Evolutionary conservation across 495 filamentous ascomycete genomes (phyloP).

Genomic region (Patellaria atrata): DNA sequence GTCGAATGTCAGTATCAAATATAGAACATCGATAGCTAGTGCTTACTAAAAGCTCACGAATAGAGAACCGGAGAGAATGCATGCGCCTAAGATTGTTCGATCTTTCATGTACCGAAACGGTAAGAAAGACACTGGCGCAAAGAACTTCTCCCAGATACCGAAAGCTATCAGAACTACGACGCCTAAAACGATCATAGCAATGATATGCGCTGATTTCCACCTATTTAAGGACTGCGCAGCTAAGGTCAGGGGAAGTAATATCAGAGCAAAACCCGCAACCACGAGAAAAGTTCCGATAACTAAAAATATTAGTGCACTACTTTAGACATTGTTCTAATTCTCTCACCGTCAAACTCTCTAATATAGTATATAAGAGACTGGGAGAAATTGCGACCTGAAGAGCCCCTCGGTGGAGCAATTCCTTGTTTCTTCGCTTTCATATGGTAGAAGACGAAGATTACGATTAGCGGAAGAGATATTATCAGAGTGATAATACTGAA

Average conservation of each 20-base stretch:
- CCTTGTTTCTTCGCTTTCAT: constrained; percentile 21
- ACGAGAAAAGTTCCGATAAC: constrained; percentile 44
- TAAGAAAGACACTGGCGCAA: constrained; percentile 44
- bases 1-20: no score
- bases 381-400: constrained; percentile 31
- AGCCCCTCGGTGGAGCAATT: no score
- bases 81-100: constrained; percentile 52
- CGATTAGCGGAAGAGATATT: constrained; percentile 13
- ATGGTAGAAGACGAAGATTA: constrained; percentile 15
- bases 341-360: constrained; percentile 46
- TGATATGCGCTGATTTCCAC: constrained; percentile 40
- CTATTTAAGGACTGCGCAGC: constrained; percentile 30
- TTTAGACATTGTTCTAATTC: not conserved
- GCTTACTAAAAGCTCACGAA: constrained; percentile 54
- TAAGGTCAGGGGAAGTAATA: constrained; percentile 50
- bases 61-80: constrained; percentile 36
- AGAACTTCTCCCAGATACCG: constrained; percentile 41
- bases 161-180: constrained; percentile 42
- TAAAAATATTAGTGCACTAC: no score
- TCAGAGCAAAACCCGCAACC: constrained; percentile 41
- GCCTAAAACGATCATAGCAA: constrained; percentile 44
- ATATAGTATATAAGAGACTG: constrained; percentile 39
- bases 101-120: constrained; percentile 44
- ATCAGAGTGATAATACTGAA: constrained; percentile 21
- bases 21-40: no score